Evolutionary conservation across 202 grass and related monocot genomes (phyloP).

Genomic region (Zizania palustris): DNA sequence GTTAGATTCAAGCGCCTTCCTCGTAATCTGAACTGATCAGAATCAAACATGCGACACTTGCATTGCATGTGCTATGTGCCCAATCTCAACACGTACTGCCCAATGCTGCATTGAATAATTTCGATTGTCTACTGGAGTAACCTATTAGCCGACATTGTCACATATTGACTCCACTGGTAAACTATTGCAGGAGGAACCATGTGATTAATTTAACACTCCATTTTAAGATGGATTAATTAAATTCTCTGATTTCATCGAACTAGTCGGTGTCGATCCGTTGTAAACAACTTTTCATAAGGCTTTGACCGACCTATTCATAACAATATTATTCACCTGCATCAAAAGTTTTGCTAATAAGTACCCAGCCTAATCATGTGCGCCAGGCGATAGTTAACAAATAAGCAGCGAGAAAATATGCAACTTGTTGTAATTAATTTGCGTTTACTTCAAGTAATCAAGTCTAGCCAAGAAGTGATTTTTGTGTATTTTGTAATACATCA

Average conservation of each 20-base stretch:
- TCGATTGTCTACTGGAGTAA: not conserved
- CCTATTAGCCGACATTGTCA: not conserved
- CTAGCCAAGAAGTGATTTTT: not conserved
- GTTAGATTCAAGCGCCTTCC: slow-evolving; percentile 12
- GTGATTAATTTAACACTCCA: too few species aligned
- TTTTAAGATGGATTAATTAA: too few species aligned
- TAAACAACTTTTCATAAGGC: not conserved
- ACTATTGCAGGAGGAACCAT: too few species aligned
- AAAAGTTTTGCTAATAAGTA: too few species aligned
- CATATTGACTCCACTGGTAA: not conserved
- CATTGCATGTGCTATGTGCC: slow-evolving; percentile 8
- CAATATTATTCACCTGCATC: not conserved
- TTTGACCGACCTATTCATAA: not conserved
- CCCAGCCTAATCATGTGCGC: not conserved
- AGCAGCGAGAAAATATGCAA: not conserved
- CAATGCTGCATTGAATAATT: not conserved
- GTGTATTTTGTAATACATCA: not conserved
- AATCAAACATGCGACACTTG: slow-evolving; percentile 9
- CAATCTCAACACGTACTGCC: not conserved
- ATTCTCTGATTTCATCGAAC: not conserved
- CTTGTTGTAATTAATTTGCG: not conserved
- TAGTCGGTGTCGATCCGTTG: not conserved
- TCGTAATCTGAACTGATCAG: slow-evolving; percentile 24
- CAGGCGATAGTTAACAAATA: not conserved
- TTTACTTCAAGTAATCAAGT: not conserved